Evolutionary conservation across 441 rosid species (phyloP).

Genomic region (Cnidoscolus chayamansa): DNA sequence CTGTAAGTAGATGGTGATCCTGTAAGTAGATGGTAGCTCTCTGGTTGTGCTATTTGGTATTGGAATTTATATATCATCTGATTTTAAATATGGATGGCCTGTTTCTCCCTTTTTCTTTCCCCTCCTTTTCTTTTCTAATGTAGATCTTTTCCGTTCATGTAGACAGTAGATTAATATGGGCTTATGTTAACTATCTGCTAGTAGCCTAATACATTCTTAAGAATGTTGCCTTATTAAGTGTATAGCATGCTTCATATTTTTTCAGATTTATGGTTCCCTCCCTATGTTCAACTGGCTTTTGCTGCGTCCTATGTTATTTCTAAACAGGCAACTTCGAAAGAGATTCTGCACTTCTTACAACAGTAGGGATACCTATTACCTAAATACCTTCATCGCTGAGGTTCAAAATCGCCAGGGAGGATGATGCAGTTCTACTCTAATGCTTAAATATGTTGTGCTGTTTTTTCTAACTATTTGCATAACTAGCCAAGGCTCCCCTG

Average conservation of each 20-base stretch:
- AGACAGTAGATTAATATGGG: not conserved
- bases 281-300: not conserved
- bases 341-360: not conserved
- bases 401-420: not conserved
- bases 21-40: too few relatives aligned
- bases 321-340: not conserved
- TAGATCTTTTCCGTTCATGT: not conserved
- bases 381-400: not conserved
- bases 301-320: not conserved
- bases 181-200: too few relatives aligned
- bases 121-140: not conserved
- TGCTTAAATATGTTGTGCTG: not conserved
- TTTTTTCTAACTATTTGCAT: too few relatives aligned
- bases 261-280: too few relatives aligned
- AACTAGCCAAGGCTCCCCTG: not conserved
- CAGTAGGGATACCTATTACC: not conserved
- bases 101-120: too few relatives aligned
- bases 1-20: not conserved
- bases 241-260: too few relatives aligned
- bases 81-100: not conserved
- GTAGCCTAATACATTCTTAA: not conserved
- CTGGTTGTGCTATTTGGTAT: not conserved
- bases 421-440: not conserved
- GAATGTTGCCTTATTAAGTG: not conserved
- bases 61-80: not conserved